Evolutionary conservation across 192 early-diverging fungal genomes (phyloP).

Genomic region (Podila minutissima): DNA sequence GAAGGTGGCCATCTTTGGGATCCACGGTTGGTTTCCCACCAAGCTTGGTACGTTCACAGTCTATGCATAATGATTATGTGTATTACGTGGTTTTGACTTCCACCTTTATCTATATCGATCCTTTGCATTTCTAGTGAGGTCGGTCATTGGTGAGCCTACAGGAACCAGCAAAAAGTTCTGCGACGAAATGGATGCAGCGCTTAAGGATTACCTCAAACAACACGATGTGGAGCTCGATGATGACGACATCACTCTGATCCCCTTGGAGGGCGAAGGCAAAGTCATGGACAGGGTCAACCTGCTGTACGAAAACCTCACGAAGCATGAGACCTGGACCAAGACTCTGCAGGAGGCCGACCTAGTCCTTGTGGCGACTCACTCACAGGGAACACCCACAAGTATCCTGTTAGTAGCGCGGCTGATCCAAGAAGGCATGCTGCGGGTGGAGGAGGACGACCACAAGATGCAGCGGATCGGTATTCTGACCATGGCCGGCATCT

Average conservation of each 20-base stretch:
- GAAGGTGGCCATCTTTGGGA: constrained; percentile 81
- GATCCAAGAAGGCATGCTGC: constrained; percentile 66
- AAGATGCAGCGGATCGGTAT: constrained; percentile 76
- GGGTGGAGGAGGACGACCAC: constrained; percentile 54
- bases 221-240: constrained; percentile 59
- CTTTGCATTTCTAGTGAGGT: constrained; percentile 54
- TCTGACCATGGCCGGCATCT: constrained; percentile 92
- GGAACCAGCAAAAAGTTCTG: constrained; percentile 91
- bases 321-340: constrained; percentile 51
- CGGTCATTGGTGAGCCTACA: constrained; percentile 90
- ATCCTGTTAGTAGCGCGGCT: constrained; percentile 78
- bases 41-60: background rate
- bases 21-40: constrained; percentile 94
- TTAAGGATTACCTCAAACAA: constrained; percentile 64
- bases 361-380: constrained; percentile 91
- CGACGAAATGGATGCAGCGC: constrained; percentile 83
- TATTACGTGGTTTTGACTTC: too few species aligned
- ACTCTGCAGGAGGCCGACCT: constrained; percentile 71
- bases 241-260: constrained; percentile 74
- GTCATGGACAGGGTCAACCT: constrained; percentile 85
- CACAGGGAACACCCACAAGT: constrained; percentile 93
- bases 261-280: constrained; percentile 91
- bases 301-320: constrained; percentile 74
- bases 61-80: too few species aligned
- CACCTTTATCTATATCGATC: too few species aligned